Percentiles rank a stretch among this genome's conserved stretches.
Conservation (phyloP, 2,329 filamentous ascomycete genomes). For the Arthrobotrys iridis region DNA sequence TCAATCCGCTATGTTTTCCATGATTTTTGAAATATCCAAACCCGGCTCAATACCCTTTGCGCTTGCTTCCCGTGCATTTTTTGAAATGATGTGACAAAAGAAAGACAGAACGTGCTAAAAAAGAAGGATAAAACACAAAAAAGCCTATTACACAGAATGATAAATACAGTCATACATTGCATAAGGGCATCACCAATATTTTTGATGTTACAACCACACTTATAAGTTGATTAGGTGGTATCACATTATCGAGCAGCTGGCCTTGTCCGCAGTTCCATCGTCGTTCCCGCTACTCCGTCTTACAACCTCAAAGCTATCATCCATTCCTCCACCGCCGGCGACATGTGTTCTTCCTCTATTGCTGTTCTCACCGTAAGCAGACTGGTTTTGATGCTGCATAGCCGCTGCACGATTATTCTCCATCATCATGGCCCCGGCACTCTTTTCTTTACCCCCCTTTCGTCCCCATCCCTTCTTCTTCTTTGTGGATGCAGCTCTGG, state of each 20-base stretch:
- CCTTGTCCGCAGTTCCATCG: slow-evolving; percentile 13
- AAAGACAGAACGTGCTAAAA: neutral
- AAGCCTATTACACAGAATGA: neutral
- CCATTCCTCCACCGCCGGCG: slow-evolving; percentile 43
- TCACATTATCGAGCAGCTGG: slow-evolving; percentile 45
- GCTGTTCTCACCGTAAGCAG: neutral
- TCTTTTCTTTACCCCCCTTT: slow-evolving; percentile 42
- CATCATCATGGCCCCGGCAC: slow-evolving; percentile 26
- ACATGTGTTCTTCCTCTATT: slow-evolving; percentile 11
- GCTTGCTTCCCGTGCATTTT: neutral
- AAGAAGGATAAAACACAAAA: neutral
- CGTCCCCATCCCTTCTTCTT: slow-evolving; percentile 55
- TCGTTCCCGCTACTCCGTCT: slow-evolving; percentile 29
- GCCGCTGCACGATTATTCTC: slow-evolving; percentile 25
- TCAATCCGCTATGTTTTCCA: neutral
- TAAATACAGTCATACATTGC: neutral
- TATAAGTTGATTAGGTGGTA: neutral
- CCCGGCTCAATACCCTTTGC: neutral
- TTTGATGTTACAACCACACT: neutral
- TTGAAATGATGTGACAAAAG: neutral
- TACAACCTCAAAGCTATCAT: slow-evolving; percentile 50
- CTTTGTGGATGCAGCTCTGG: slow-evolving; percentile 55
- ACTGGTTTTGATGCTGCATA: neutral
- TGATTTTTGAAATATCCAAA: neutral
- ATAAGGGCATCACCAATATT: neutral